Evolutionary conservation across 1,284 basidiomycete genomes (phyloP).

Genomic region (Puccinia polysora): DNA sequence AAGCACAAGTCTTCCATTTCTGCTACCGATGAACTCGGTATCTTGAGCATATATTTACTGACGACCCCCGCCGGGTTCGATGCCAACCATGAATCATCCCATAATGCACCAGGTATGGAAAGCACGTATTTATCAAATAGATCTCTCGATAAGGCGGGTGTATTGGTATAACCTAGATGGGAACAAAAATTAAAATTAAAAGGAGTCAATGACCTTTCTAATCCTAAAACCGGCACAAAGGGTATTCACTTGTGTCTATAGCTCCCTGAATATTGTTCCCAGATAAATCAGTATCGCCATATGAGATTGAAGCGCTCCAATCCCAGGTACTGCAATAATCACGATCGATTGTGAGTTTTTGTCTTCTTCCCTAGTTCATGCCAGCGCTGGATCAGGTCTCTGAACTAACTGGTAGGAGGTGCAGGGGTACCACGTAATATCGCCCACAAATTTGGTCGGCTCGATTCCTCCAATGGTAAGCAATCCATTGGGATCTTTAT

Average conservation of each 20-base stretch:
- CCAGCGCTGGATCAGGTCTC: not conserved
- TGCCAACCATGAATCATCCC: conserved; percentile 40
- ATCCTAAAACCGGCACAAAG: too few species aligned
- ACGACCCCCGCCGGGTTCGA: conserved; percentile 37
- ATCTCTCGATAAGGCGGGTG: conserved; percentile 27
- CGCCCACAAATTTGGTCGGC: conserved; percentile 25
- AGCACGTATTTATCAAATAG: conserved; percentile 43
- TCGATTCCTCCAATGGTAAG: conserved; percentile 42
- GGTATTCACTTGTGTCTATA: conserved; percentile 41
- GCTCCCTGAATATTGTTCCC: conserved; percentile 13
- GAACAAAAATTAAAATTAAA: too few species aligned
- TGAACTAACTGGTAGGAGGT: conserved; percentile 41
- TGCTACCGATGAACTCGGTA: conserved; percentile 42
- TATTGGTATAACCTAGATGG: conserved; percentile 37
- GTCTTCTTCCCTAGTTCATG: not conserved
- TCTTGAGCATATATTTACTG: conserved; percentile 42
- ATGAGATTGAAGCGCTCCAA: conserved; percentile 36
- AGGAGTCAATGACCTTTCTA: too few species aligned
- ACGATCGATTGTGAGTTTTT: not conserved
- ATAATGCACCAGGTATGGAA: conserved; percentile 42
- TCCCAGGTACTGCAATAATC: conserved; percentile 38
- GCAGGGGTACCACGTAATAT: conserved; percentile 40
- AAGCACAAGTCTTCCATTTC: conserved; percentile 44
- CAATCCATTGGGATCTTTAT: conserved; percentile 35
- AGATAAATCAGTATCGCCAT: conserved; percentile 36